Evolutionary conservation across 257 asterid genomes (phyloP).

Genomic region (Coffea canephora): DNA sequence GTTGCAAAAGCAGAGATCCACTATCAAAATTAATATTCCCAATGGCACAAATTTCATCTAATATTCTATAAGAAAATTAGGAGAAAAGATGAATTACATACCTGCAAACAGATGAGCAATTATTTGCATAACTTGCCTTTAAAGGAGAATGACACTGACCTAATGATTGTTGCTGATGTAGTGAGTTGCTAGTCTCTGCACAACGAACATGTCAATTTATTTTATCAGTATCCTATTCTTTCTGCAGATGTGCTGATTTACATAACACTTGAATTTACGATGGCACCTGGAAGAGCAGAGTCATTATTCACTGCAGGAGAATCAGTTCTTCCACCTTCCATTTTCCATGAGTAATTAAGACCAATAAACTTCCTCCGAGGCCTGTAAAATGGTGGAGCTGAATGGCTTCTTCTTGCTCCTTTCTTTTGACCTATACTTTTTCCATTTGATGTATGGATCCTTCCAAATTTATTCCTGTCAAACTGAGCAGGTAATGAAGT

Average conservation of each 20-base stretch:
- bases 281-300: conserved; percentile 37
- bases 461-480: conserved; percentile 24
- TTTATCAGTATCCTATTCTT: conserved; percentile 7
- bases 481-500: conserved; percentile 18
- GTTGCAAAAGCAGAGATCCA: background rate
- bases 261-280: background rate
- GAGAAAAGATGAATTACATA: conserved; percentile 8
- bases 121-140: conserved; percentile 27
- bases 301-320: conserved; percentile 16
- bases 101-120: conserved; percentile 38
- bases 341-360: conserved; percentile 36
- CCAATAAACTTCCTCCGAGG: conserved; percentile 54
- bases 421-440: conserved; percentile 25
- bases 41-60: conserved; percentile 4
- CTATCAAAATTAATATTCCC: background rate
- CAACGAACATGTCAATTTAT: conserved; percentile 5
- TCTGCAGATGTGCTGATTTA: background rate
- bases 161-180: conserved; percentile 28
- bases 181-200: conserved; percentile 44
- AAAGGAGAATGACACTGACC: conserved; percentile 30
- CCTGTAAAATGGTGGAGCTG: conserved; percentile 87
- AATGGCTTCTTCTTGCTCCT: conserved; percentile 54
- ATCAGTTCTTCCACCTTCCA: conserved; percentile 33
- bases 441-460: conserved; percentile 26
- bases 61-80: background rate